A percentile compares a stretch with the other conserved stretches of the same genome.
phyloP scores from a whole-genome alignment of 2,329 filamentous ascomycete species.

The Coniochaeta sp. region DNA sequence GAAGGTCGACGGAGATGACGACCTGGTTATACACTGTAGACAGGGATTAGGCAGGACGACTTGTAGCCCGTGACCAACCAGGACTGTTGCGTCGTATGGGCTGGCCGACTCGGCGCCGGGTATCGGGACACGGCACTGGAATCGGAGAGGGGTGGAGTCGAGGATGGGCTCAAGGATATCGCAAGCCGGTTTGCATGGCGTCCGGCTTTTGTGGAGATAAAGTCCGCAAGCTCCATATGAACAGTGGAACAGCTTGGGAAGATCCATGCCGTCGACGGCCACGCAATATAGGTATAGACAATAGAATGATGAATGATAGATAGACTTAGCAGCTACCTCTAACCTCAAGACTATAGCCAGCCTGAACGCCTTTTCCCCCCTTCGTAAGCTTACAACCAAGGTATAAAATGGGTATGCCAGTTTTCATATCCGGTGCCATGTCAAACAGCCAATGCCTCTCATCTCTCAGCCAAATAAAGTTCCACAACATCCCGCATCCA shows the following conservation, averaged over 20 bases:
- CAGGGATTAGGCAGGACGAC: no score
- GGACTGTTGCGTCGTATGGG: neutral
- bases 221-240: neutral
- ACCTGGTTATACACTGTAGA: no score
- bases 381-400: constrained; percentile 1
- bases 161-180: no score
- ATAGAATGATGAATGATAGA: neutral
- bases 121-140: neutral
- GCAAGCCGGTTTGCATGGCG: neutral
- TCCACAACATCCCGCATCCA: neutral
- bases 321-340: neutral
- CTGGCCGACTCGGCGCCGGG: neutral
- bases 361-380: neutral
- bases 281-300: no score
- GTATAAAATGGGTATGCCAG: constrained; percentile 1
- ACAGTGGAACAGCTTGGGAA: no score
- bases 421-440: neutral
- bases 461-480: neutral
- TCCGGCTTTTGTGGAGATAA: neutral
- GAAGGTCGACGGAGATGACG: no score
- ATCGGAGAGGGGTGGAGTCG: no score
- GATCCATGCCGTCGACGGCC: no score
- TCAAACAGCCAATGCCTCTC: neutral
- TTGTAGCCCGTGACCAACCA: neutral
- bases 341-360: neutral